Evolutionary conservation across 2,329 filamentous ascomycete species (phyloP), one percentile per base, ranked within the genome.

Genomic region (Sarocladium strictum): DNA sequence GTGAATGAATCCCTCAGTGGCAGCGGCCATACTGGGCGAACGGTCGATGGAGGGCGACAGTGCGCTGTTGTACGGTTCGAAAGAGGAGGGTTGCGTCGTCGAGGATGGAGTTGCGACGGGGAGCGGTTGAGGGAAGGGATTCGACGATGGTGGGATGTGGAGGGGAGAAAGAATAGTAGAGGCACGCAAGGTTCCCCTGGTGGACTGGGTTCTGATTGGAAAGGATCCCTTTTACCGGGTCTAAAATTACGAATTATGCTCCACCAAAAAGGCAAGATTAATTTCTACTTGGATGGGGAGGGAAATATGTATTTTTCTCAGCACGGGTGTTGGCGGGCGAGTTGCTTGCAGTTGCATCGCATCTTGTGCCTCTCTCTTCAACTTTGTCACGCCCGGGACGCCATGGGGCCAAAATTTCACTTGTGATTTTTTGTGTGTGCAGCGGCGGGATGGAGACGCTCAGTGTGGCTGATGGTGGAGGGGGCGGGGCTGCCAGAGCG

Each of bases 1-100:
- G 74, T 99, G 94, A 67, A 97, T 85, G 79, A 96, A 97, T 61
- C 89, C 87, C 72, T 93, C 88, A 66, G 83, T 80, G 71, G 85
- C 77, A 68, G 83, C 77, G 72, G 90, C 87, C 91, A 96, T 96
- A 74, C 67, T 91, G 81, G 73, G 75, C 72, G 61, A 62, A 54
- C 47, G 47, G 47, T 51, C 47, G 47, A 51, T 51, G n/a, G 35
- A 5, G 10, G n/a, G 47, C 47, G 47, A 51, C 47, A 17, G 47
- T 19, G 47, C 47, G 47, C 47, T 33, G 26, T 51, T 51, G 47
- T 51, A 51, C 47, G 47, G 47, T 19, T 24, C 47, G 47, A 35
- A 19, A 24, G 41, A 32, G 19, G 53, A 21, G 19, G 2, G 15
- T 17, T 32, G 35, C 33, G 35, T 41, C 21, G 38, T 54, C 26